Percentiles rank a stretch among this genome's conserved stretches.
Evolutionary conservation across 2,329 filamentous ascomycete genomes (phyloP).

Genomic region (Amauroascus niger): DNA sequence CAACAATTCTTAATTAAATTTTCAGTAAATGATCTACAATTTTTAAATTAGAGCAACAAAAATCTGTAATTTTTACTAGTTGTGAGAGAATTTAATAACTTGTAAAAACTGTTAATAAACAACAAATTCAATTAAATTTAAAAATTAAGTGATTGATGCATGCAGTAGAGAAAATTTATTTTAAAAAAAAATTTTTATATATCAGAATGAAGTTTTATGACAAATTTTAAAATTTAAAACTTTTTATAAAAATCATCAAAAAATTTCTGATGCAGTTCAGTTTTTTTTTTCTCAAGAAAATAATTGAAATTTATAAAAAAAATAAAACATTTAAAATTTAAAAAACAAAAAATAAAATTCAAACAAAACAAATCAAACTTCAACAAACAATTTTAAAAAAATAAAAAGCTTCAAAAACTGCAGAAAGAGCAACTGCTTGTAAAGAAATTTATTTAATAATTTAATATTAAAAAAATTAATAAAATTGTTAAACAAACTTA

Average conservation of each 20-base stretch:
- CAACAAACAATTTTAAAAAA: neutral
- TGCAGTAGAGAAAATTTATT: too few species aligned
- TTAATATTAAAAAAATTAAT: neutral
- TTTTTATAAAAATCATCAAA: neutral
- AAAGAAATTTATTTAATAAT: neutral
- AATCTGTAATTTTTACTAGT: too few species aligned
- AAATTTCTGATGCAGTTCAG: neutral
- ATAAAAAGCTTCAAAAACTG: neutral
- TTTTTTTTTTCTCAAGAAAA: constrained; percentile 7
- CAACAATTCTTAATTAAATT: neutral
- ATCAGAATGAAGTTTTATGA: too few species aligned
- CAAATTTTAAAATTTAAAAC: neutral
- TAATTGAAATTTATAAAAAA: neutral
- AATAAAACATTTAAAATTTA: neutral
- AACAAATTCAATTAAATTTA: too few species aligned
- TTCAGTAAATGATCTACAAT: too few species aligned
- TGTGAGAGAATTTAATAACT: too few species aligned
- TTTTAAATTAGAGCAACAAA: too few species aligned
- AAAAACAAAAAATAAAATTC: neutral
- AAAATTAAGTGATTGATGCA: too few species aligned
- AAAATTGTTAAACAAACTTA: neutral
- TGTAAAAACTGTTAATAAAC: too few species aligned
- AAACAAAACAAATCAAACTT: constrained; percentile 4
- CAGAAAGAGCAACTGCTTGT: neutral
- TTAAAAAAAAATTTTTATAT: too few species aligned